Evolutionary conservation across 228 moss, liverwort and hornwort species (phyloP), one percentile per base, ranked within the genome.

Genomic region (Sphagnum fallax): DNA sequence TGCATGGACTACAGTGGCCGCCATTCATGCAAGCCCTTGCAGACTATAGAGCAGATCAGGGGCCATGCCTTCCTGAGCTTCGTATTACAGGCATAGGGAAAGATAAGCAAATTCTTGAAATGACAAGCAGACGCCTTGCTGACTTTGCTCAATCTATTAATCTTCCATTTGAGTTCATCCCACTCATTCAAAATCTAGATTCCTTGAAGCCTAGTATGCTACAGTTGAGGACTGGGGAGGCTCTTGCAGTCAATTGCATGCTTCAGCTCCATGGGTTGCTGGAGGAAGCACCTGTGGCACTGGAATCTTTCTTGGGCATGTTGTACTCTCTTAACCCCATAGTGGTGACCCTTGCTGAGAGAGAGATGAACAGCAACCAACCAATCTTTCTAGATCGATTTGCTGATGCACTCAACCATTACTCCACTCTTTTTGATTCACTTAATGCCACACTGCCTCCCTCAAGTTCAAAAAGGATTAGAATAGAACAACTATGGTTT

Each of bases 1-100:
- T 88, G 57, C 92, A 95, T 74, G 95, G 94, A 12, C 88, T 95
- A 16, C 95, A 95, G 81, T 95, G 95, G 95, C n/a, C n/a, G n/a
- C n/a, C n/a, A n/a, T n/a, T n/a, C n/a, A n/a, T n/a, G n/a, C n/a
- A n/a, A n/a, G n/a, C 92, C 47, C 76, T 92, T 13, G 92, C 92
- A 5, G 82, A 91, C 72, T 75, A 87, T 47, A 72, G 87, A 6
- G 80, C 82, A 51, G 90, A 89, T n/a, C 7, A 57, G 61, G 78
- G 78, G 61, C 70, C 67, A 68, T 87, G 80, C 49, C 82, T 90
- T 48, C 95, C 90, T 71, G 85, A 71, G 68, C 79, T 95, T 59
- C 88, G n/a, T n/a, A n/a, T n/a, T n/a, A n/a, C n/a, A n/a, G n/a
- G n/a, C n/a, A n/a, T n/a, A n/a, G n/a, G n/a, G n/a, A n/a, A n/a